Evolutionary conservation across 768 basidiomycete genomes (phyloP).

Genomic region (Lanmaoa pseudosensibilis): DNA sequence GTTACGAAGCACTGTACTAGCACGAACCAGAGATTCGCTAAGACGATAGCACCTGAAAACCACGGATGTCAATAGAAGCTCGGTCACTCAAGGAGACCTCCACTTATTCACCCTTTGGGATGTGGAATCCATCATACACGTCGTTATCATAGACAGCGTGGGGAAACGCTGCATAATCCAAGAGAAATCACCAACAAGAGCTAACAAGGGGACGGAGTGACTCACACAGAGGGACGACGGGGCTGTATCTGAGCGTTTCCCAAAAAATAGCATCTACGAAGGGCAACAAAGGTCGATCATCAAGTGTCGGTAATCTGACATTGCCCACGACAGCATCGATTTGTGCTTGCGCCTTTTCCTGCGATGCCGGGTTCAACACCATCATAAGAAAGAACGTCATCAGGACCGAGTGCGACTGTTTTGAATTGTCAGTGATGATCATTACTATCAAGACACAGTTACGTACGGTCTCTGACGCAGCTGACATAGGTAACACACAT

Average conservation of each 20-base stretch:
- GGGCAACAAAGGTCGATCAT: slow-evolving; percentile 10
- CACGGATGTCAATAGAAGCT: background rate
- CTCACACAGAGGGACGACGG: slow-evolving; percentile 3
- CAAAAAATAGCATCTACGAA: too few species aligned
- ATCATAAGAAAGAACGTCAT: slow-evolving; percentile 10
- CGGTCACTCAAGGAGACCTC: too few species aligned
- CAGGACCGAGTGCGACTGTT: slow-evolving; percentile 1
- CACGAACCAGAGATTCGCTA: slow-evolving; percentile 10
- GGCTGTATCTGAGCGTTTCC: too few species aligned
- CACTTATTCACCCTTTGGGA: slow-evolving; percentile 38
- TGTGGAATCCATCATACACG: slow-evolving; percentile 45
- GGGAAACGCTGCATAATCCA: slow-evolving; percentile 16
- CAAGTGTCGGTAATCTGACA: slow-evolving; percentile 3
- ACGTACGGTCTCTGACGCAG: background rate
- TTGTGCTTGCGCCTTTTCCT: slow-evolving; percentile 10
- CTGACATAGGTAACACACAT: background rate
- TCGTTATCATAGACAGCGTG: slow-evolving; percentile 38
- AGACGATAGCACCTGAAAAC: slow-evolving; percentile 5
- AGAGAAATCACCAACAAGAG: background rate
- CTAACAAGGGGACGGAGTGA: background rate
- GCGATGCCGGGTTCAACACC: too few species aligned
- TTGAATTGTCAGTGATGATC: background rate
- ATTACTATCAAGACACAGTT: background rate
- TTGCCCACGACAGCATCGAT: slow-evolving; percentile 8
- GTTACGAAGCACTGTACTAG: accelerated